Base-by-base conservation (phyloP, 2,329 filamentous ascomycete species). In the Cladophialophora immunda region DNA sequence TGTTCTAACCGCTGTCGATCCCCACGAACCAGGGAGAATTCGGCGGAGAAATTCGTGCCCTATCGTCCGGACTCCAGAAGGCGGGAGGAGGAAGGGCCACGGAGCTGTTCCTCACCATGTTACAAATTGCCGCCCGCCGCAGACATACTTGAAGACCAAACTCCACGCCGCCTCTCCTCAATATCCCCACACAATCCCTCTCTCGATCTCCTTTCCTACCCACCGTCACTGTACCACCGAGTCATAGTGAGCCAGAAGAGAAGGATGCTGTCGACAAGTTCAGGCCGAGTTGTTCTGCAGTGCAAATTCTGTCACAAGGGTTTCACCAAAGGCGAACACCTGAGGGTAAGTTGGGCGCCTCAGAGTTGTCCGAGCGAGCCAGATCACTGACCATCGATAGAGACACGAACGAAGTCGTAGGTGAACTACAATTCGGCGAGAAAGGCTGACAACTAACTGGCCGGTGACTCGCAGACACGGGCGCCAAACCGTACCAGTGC, bases 391-490 rank as follows among this genome's bases (percentile, higher is more conserved):
- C n/a, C n/a, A n/a, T n/a, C n/a, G n/a, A n/a, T n/a, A n/a, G 79
- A 80, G 80, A 75, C 80, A 81, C 71, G 79, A 81, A 72, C 78
- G 78, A 38, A 79, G 78, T 65, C 79, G 78, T 81, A n/a, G n/a
- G n/a, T n/a, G n/a, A n/a, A n/a, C n/a, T n/a, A n/a, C n/a, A n/a
- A n/a, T n/a, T n/a, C n/a, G n/a, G n/a, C n/a, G n/a, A n/a, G n/a
- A n/a, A n/a, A n/a, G n/a, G n/a, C n/a, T n/a, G n/a, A n/a, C n/a
- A n/a, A n/a, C n/a, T n/a, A n/a, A n/a, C n/a, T n/a, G n/a, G n/a
- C n/a, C n/a, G n/a, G n/a, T n/a, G n/a, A n/a, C n/a, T n/a, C n/a
- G n/a, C n/a, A n/a, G n/a, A n/a, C n/a, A 81, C 79, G 52, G 79
- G 79, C 55, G 76, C 76, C 11, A 79, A 78, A 69, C 80, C 80